Evolutionary conservation across 208 protist species (phyloP), one percentile per base, ranked within the genome.

Genomic region (Leishmania amazonensis): DNA sequence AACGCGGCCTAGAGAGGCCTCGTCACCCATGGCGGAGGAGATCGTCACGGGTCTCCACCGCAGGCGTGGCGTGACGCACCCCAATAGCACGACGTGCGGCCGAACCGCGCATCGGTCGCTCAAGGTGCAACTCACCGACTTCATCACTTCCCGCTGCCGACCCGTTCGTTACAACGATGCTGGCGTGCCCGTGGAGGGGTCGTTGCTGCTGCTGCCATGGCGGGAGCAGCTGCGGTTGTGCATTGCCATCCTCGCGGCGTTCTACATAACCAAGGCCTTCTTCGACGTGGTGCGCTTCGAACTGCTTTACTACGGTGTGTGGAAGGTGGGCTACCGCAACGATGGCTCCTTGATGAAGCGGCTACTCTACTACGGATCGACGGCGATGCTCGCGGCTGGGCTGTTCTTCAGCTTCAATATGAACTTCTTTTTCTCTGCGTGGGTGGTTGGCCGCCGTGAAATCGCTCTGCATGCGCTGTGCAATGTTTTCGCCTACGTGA

Each of bases 281-380:
- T 87, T 81, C 68, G 81, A 86, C 49, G 76, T 76, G 64, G 49
- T 79, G 62, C 81, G 84, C 47, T 90, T 87, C 70, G 87, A 90
- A 65, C 81, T 87, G 62, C 75, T 87, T 35, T 90, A 90, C 79
- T 85, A 90, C 65, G 78, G 81, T 19, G 38, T 90, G 6, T 90
- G 87, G 87, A 87, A 90, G 75, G 38, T 80, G 6, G 71, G 80
- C 42, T 87, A 84, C 80, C 77, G 80, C 58, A 72, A 85, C 64
- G 79, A 81, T 64, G 68, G 65, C 38, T 76, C 78, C 70, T 68
- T 64, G 31, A 60, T 65, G 70, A 80, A 81, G 49, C 87, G 87
- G 1, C 24, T 83, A 47, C 68, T 83, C 17, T 90, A 90, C 84
- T 90, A 90, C 84, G 74, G 60, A 19, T 80, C 83, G 17, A 86